Percentiles rank a stretch among this genome's conserved stretches.
Conservation (phyloP, 192 early-diverging fungal genomes). For the Backusella liffmaniae region DNA sequence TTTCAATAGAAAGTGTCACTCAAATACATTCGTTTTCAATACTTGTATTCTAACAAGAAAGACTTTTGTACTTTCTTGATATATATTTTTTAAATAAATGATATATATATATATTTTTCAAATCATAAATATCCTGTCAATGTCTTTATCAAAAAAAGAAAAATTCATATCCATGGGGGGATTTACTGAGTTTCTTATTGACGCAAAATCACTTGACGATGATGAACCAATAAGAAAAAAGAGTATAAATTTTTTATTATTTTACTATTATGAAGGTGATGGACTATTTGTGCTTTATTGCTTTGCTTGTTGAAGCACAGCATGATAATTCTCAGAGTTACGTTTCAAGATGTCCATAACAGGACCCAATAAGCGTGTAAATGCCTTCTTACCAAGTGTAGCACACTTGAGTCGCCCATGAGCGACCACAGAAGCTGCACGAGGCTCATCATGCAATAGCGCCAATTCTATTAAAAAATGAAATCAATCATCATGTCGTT, state of each 20-base stretch:
- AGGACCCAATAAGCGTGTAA: slow-evolving; percentile 93
- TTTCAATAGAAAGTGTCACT: background rate
- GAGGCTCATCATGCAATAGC: slow-evolving; percentile 84
- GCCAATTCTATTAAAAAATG: slow-evolving; percentile 72
- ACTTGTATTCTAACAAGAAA: background rate
- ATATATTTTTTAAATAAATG: background rate
- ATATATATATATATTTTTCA: background rate
- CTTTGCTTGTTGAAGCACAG: slow-evolving; percentile 5
- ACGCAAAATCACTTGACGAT: background rate
- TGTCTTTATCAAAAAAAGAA: background rate
- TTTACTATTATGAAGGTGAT: background rate
- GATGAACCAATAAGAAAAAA: background rate
- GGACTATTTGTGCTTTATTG: background rate
- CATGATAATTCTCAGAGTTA: slow-evolving; percentile 57
- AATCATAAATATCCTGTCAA: background rate
- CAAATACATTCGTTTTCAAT: slow-evolving; percentile 2
- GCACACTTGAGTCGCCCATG: slow-evolving; percentile 91
- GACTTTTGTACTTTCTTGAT: background rate
- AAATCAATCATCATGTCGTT: background rate
- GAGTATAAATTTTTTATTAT: background rate
- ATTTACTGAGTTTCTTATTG: background rate
- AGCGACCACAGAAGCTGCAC: slow-evolving; percentile 88
- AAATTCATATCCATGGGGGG: background rate
- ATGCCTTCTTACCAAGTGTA: slow-evolving; percentile 93
- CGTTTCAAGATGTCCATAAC: slow-evolving; percentile 95